Base-by-base conservation (phyloP, 805 yeast genomes). In the Wickerhamomyces bovis region DNA sequence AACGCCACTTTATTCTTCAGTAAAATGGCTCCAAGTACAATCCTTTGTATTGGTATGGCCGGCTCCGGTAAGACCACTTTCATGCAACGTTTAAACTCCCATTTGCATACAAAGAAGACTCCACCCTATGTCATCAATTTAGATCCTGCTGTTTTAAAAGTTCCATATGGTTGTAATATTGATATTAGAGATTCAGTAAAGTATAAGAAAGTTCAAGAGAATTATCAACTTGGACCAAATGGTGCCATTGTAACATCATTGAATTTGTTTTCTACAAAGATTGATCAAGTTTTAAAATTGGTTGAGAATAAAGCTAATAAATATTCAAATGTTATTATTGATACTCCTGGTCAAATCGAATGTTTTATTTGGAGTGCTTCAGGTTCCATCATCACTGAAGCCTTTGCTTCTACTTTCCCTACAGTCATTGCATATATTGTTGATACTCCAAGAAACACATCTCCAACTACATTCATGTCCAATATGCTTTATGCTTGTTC, bases 401-500 rank as follows among this genome's bases (percentile, higher is more conserved):
- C 97, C 0, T 87, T 94, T 69, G 99, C 98, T 1, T 85, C 96
- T 0, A 81, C 95, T 4, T 88, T 89, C 64, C 99, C 99, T 16
- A 94, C 99, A 0, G 88, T 94, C 23, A 80, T 94, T 52, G 98
- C 98, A 0, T 94, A 94, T 64, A 83, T 94, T 52, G 94, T 94
- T 23, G 99, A 94, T 62, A 94, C 99, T 1, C 99, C 99, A 43
- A 77, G 99, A 63, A 85, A 90, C 50, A 72, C 95, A 2, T 83
- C 95, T 2, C 99, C 99, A 39, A 86, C 97, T 0, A 94, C 99
- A 2, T 94, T 94, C 65, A 94, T 94, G 79, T 90, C 98, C 45
- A 94, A 94, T 65, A 94, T 94, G 99, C 76, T 94, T 30, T 94
- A 94, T 62, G 99, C 99, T 0, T 94, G 99, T 69, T 92, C 98